These are phyloP conservation scores for Blepharisma japonicum DNA, from an alignment of 73 alveolate species.

Conservation along the genomic window DNA sequence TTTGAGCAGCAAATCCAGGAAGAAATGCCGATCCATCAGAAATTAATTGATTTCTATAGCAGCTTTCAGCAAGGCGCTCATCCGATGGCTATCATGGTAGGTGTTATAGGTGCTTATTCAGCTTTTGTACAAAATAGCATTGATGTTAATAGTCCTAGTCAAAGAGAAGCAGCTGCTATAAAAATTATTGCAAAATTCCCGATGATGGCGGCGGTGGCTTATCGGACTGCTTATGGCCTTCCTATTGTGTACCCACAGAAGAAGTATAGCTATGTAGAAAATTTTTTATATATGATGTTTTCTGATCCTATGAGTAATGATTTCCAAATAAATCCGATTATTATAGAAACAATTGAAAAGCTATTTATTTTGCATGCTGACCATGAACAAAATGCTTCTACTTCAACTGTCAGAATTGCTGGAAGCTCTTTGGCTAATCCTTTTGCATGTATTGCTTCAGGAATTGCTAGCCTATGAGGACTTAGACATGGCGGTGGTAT, in stretches of 20 bases:
- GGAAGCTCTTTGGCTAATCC: slow-evolving; percentile 96
- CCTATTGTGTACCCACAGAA: slow-evolving; percentile 79
- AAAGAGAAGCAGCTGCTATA: slow-evolving; percentile 73
- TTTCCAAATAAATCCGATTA: slow-evolving; percentile 59
- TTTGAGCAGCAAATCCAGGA: slow-evolving; percentile 67
- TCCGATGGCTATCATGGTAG: slow-evolving; percentile 87
- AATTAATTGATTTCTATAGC: slow-evolving; percentile 74
- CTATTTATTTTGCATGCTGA: slow-evolving; percentile 83
- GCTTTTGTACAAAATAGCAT: slow-evolving; percentile 64
- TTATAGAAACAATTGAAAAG: slow-evolving; percentile 78
- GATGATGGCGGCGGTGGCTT: slow-evolving; percentile 81
- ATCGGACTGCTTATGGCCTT: slow-evolving; percentile 75
- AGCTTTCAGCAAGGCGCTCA: slow-evolving; percentile 80
- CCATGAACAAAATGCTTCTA: slow-evolving; percentile 96
- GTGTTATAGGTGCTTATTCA: slow-evolving; percentile 83
- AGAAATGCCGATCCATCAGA: slow-evolving; percentile 87
- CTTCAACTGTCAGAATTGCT: slow-evolving; percentile 96
- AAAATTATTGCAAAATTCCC: slow-evolving; percentile 85
- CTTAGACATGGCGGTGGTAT: slow-evolving; percentile 99
- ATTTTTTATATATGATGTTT: slow-evolving; percentile 87
- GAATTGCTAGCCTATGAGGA: slow-evolving; percentile 97
- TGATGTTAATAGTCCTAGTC: slow-evolving; percentile 62
- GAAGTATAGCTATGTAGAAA: slow-evolving; percentile 62
- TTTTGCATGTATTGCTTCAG: slow-evolving; percentile 96
- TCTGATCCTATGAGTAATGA: slow-evolving; percentile 80